Base-by-base conservation (phyloP, 306 rosid genomes). In the Sindora glabra region DNA sequence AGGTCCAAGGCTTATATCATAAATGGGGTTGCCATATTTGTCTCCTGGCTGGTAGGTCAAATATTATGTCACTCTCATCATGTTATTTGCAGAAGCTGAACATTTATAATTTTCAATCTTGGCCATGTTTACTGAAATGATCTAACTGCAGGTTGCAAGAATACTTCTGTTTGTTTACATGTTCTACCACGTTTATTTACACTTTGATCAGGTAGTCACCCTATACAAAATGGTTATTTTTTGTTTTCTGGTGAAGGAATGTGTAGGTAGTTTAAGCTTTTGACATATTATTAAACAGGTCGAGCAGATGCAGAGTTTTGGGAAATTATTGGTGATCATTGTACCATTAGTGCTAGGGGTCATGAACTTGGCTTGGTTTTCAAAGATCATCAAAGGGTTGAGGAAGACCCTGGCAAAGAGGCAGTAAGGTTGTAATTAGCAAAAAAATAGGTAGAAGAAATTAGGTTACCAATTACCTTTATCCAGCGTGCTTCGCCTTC, bases 301-400 rank as follows among this genome's bases (percentile, higher is more conserved):
- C n/a, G 77, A 68, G 66, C 79, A 75, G 67, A 76, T 92, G 82
- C 87, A 84, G 17, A 16, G 65, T 4, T 59, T 73, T 17, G 99
- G 99, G 65, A 63, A 46, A 46, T 25, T 79, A 21, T 49, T 92
- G 56, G 94, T 87, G 34, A 30, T 80, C 9, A 69, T 70, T 59
- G 99, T 92, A 68, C 99, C 99, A 1, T 17, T 68, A 36, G 77
- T 48, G 59, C 72, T 92, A 41, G 63, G 84, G 18, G 62, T 84
- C 56, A 92, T 92, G 99, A 92, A 92, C 76, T 73, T 89, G 84
- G 77, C 76, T 73, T 92, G 99, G 99, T 92, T 92, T 62, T 66
- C 79, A 19, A 92, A 84, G 81, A 89, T 92, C 61, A 58, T 76
- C 62, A 92, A 59, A 66, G 99, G 99, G 49, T 44, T 92, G 77